Percentiles rank a stretch among this genome's conserved stretches.
These are phyloP conservation scores for Ballota nigra DNA, from an alignment of 257 asterid species.

Conservation along the genomic window DNA sequence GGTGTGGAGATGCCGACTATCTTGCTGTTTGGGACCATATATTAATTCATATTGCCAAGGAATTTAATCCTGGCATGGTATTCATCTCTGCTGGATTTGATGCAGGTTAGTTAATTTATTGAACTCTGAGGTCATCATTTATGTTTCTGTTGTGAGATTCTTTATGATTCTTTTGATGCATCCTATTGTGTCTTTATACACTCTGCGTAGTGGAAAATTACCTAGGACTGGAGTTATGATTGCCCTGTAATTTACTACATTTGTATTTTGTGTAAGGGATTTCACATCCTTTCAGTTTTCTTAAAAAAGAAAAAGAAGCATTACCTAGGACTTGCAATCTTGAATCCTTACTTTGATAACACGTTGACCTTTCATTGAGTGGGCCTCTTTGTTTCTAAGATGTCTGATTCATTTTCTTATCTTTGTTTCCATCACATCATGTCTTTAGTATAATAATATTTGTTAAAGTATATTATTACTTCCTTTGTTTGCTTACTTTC, in stretches of 20 bases:
- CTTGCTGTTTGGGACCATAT: slow-evolving; percentile 95
- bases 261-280: no score
- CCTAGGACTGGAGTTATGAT: neutral
- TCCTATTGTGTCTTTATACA: neutral
- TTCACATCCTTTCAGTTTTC: no score
- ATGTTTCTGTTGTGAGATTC: neutral
- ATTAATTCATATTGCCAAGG: slow-evolving; percentile 82
- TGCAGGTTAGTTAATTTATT: slow-evolving; percentile 65
- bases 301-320: no score
- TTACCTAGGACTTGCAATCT: neutral
- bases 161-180: slow-evolving; percentile 10
- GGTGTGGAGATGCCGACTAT: slow-evolving; percentile 95
- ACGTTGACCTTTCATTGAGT: neutral
- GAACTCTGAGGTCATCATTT: neutral
- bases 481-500: no score
- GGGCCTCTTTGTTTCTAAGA: neutral
- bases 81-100: slow-evolving; percentile 93
- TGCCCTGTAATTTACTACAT: neutral
- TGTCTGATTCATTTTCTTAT: neutral
- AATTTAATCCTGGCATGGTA: slow-evolving; percentile 77
- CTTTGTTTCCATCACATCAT: no score
- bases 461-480: no score
- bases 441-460: no score
- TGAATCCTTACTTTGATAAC: neutral
- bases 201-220: neutral